Base-by-base conservation (phyloP, 306 rosid species). In the Phaseolus lunatus region DNA sequence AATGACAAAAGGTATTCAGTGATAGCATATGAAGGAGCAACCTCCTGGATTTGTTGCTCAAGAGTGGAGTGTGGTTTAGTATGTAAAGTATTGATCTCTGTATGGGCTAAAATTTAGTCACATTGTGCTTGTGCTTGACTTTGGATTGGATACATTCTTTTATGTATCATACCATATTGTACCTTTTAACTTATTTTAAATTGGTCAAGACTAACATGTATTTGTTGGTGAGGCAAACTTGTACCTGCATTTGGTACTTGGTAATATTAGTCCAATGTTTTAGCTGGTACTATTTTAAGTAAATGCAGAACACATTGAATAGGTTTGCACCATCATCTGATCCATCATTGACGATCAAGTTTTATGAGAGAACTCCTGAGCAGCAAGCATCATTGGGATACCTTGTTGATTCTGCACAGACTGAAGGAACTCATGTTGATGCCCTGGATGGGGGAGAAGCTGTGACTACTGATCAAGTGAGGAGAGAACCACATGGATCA, bases 291-390 rank as follows among this genome's bases (percentile, higher is more conserved):
- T 77, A 58, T 67, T 74, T 45, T 73, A 41, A n/a, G 37, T 68
- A 41, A 54, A 69, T 44, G 23, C 56, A 39, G 63, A 62, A 7
- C 69, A 53, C 27, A 18, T 81, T 74, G 72, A 23, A 56, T 64
- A 95, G 99, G 89, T 88, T 78, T 82, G 97, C 97, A 58, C 99
- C 99, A 50, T 80, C 97, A 54, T 77, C 86, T 52, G 99, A 95
- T 80, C 97, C 93, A 67, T 86, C 88, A 31, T 63, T 92, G 81
- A 82, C 85, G 73, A 88, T 90, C 89, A 92, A 89, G 82, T 95
- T 81, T 75, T 95, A 92, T 78, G 96, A 95, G 73, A 92, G 99
- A 56, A 87, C 97, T 56, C 87, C 94, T 64, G 97, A 95, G 86
- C 99, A 95, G 78, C 97, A 92, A 77, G 86, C 93, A 82, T 52